phyloP scores from a whole-genome alignment of 1,284 basidiomycete genomes.

The Schizophyllum commune region DNA sequence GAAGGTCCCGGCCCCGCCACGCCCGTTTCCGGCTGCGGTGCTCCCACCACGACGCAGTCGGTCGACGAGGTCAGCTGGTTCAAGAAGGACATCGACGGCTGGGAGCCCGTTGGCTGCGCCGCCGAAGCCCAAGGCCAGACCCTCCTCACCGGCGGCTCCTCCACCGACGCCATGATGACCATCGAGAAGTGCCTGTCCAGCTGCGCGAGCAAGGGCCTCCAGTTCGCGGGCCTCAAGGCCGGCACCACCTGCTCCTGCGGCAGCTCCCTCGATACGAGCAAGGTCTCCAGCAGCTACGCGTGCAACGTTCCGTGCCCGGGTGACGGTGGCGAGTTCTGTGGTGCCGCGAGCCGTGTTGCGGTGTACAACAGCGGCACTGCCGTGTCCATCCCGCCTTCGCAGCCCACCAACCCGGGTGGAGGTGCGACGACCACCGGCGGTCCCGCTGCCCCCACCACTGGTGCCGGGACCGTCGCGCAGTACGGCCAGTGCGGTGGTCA shows the following conservation, averaged over 20 bases:
- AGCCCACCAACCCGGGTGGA: background rate
- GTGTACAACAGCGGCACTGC: background rate
- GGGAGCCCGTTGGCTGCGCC: background rate
- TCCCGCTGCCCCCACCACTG: background rate
- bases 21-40: constrained; percentile 8
- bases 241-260: background rate
- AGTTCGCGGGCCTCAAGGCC: constrained; percentile 4
- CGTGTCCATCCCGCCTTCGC: background rate
- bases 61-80: background rate
- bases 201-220: constrained; percentile 6
- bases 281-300: background rate
- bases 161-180: constrained; percentile 5
- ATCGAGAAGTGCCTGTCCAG: constrained; percentile 9
- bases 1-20: constrained; percentile 10
- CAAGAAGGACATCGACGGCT: background rate
- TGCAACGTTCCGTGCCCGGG: background rate
- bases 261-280: background rate
- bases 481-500: background rate
- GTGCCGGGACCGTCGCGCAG: background rate
- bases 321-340: background rate
- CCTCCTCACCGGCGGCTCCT: constrained; percentile 14
- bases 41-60: constrained; percentile 4
- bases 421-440: background rate
- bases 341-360: background rate
- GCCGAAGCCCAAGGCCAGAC: background rate